Conservation (phyloP, 2,329 filamentous ascomycete species). For the Fusarium pseudoanthophilum region DNA sequence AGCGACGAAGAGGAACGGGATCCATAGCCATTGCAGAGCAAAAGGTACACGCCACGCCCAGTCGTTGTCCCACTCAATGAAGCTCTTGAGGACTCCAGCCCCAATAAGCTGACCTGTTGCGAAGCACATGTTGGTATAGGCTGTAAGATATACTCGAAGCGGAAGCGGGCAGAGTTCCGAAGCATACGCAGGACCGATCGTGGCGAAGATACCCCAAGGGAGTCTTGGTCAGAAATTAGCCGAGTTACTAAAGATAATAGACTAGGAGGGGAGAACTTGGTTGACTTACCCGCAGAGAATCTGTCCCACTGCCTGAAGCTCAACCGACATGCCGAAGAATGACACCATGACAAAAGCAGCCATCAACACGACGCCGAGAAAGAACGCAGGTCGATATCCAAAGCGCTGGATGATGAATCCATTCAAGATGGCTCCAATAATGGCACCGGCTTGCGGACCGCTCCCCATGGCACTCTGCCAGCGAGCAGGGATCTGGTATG, state of each 20-base stretch:
- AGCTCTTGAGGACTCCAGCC: neutral
- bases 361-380: neutral
- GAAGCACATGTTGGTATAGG: neutral
- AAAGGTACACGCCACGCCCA: neutral
- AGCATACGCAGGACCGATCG: neutral
- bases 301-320: neutral
- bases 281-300: neutral
- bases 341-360: neutral
- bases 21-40: neutral
- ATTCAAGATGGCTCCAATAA: neutral
- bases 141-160: neutral
- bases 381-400: neutral
- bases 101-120: neutral
- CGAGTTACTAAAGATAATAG: rapidly evolving
- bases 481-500: neutral
- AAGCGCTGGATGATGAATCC: neutral
- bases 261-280: neutral
- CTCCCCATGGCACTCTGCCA: neutral
- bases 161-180: neutral
- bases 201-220: neutral
- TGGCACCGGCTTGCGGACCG: neutral
- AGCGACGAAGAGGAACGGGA: neutral
- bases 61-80: neutral
- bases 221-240: neutral
- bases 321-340: neutral